phyloP scores from a whole-genome alignment of 306 rosid genomes.

The Boehmeria nivea region DNA sequence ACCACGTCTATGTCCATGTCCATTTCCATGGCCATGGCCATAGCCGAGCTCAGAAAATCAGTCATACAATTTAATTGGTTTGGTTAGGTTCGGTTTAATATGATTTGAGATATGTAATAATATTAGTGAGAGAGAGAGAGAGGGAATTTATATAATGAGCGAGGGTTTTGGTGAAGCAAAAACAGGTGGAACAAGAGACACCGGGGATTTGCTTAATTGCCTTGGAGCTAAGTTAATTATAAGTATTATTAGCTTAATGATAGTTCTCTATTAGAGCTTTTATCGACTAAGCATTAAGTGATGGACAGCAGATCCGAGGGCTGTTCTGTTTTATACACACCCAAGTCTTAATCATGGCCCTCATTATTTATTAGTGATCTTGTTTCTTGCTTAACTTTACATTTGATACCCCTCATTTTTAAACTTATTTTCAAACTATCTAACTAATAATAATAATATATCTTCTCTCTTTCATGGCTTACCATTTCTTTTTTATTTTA shows the following conservation, averaged over 20 bases:
- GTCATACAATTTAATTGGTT: slow-evolving; percentile 19
- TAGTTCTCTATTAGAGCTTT: not conserved
- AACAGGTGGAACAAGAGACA: no score
- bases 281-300: slow-evolving; percentile 6
- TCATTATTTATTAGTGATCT: not conserved
- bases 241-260: no score
- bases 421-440: not conserved
- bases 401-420: not conserved
- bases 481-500: not conserved
- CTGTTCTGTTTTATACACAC: slow-evolving; percentile 26
- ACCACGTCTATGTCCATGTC: slow-evolving; percentile 23
- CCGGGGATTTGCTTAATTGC: no score
- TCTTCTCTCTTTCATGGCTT: not conserved
- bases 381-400: not conserved
- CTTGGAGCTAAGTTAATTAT: no score
- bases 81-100: no score
- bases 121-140: no score
- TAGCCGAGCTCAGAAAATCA: slow-evolving; percentile 22
- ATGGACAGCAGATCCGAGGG: slow-evolving; percentile 22
- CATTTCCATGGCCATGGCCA: slow-evolving; percentile 25
- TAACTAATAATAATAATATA: not conserved
- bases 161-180: no score
- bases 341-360: slow-evolving; percentile 13
- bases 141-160: no score
- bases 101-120: no score